Evolutionary conservation across 352 stramenopile genomes (phyloP).

Genomic region (Globisporangium lucens): DNA sequence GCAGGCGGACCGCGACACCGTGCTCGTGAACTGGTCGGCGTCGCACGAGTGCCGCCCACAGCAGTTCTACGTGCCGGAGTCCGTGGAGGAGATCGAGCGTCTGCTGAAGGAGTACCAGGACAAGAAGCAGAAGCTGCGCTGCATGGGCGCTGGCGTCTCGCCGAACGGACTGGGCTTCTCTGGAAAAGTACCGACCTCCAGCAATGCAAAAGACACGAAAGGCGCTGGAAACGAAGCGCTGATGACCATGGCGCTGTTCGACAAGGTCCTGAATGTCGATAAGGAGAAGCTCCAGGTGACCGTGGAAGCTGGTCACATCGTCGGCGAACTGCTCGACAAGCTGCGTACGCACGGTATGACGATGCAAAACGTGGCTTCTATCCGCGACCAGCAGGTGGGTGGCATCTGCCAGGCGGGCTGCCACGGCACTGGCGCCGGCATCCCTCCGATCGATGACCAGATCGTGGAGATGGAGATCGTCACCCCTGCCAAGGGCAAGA

Average conservation of each 20-base stretch:
- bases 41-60: conserved; percentile 71
- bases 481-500: conserved; percentile 89
- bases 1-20: conserved; percentile 40
- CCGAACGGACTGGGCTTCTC: conserved; percentile 96
- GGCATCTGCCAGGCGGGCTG: conserved; percentile 94
- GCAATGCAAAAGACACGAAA: conserved; percentile 7
- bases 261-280: conserved; percentile 91
- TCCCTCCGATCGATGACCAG: conserved; percentile 97
- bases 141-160: conserved; percentile 94
- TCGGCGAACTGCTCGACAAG: conserved; percentile 76
- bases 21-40: conserved; percentile 82
- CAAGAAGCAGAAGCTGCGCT: conserved; percentile 83
- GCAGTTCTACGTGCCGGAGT: conserved; percentile 68
- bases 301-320: conserved; percentile 79
- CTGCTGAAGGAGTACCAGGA: conserved; percentile 57
- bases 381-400: conserved; percentile 97
- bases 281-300: conserved; percentile 90
- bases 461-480: conserved; percentile 95
- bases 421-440: conserved; percentile 94
- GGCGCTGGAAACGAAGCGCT: conserved; percentile 60
- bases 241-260: conserved; percentile 91
- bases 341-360: conserved; percentile 88
- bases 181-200: conserved; percentile 13
- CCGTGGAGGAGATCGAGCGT: conserved; percentile 63
- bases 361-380: conserved; percentile 98